Base-by-base conservation (phyloP, 495 filamentous ascomycete species). In the Lindgomyces ingoldianus region DNA sequence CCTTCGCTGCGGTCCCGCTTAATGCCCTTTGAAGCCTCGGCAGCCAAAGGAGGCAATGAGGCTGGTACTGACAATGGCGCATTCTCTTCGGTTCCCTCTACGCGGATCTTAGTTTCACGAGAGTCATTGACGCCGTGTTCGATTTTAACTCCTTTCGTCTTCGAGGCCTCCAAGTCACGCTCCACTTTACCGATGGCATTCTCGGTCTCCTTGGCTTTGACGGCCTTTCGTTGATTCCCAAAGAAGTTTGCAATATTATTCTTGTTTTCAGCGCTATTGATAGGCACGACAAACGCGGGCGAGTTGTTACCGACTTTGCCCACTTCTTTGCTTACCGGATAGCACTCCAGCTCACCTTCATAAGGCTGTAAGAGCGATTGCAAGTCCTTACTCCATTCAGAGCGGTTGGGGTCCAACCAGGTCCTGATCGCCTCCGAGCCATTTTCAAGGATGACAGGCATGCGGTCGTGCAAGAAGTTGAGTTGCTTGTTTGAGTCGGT, bases 291-390 rank as follows among this genome's bases (percentile, higher is more conserved):
- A 72, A 98, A 96, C 1, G 78, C 81, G 0, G 88, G 85, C 18
- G 87, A 91, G 72, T 96, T 89, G 64, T 96, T 96, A n/a, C 93
- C 92, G 1, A 96, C 94, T 77, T 96, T 97, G 0, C 92, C 92
- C 0, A 98, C 94, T 12, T 94, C 93, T 73, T 90, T 90, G 47
- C 82, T 83, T 1, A 98, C 94, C 14, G 87, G 83, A 73, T 96
- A 97, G 26, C 88, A 85, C 44, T 95, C 93, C 27, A 98, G 75
- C 59, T 91, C 90, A 0, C 90, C 90, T 25, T 81, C 74, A 63
- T 85, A 97, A 0, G 94, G 92, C 68, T 83, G 86, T 25, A 98
- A 72, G 10, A 94, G 75, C 1, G 74, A 77, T 70, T 96, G 91
- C 30, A 98, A 77, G 21, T 93, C 89, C 52, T 81, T 82, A 19